phyloP scores from a whole-genome alignment of 2,329 filamentous ascomycete species.

The Talaromyces sp. region DNA sequence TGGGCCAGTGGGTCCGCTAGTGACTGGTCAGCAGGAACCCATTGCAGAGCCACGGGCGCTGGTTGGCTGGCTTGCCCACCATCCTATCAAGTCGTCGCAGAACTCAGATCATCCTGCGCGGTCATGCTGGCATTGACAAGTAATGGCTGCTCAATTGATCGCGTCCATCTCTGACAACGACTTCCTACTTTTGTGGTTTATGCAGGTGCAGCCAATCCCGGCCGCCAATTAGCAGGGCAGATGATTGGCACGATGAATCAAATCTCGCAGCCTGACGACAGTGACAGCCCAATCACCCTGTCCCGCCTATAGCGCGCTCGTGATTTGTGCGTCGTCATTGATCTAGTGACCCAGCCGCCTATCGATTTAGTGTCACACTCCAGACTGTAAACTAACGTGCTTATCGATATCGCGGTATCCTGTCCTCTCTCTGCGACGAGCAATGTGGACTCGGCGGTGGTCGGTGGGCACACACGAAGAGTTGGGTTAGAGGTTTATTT shows the following conservation, averaged over 20 bases:
- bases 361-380: conserved; percentile 4
- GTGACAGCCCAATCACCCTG: conserved; percentile 9
- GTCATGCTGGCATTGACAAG: conserved; percentile 11
- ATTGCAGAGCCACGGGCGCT: neutral
- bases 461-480: neutral
- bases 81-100: neutral
- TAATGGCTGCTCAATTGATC: conserved; percentile 6
- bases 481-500: neutral
- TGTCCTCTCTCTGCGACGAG: neutral
- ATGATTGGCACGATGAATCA: conserved; percentile 1
- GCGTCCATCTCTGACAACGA: neutral
- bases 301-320: neutral
- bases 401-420: neutral
- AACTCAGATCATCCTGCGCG: conserved; percentile 13
- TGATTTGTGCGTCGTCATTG: conserved; percentile 1
- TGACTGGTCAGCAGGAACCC: conserved; percentile 16
- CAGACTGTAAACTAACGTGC: neutral
- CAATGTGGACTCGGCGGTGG: neutral
- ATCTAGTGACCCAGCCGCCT: conserved; percentile 9
- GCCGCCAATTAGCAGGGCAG: conserved; percentile 1
- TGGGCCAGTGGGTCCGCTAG: conserved; percentile 1
- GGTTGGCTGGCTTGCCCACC: neutral
- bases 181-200: neutral
- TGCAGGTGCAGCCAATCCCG: conserved; percentile 7
- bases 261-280: conserved; percentile 16